A percentile compares a stretch with the other conserved stretches of the same genome.
phyloP scores from a whole-genome alignment of 2,329 filamentous ascomycete species.

The Trichophyton verrucosum region DNA sequence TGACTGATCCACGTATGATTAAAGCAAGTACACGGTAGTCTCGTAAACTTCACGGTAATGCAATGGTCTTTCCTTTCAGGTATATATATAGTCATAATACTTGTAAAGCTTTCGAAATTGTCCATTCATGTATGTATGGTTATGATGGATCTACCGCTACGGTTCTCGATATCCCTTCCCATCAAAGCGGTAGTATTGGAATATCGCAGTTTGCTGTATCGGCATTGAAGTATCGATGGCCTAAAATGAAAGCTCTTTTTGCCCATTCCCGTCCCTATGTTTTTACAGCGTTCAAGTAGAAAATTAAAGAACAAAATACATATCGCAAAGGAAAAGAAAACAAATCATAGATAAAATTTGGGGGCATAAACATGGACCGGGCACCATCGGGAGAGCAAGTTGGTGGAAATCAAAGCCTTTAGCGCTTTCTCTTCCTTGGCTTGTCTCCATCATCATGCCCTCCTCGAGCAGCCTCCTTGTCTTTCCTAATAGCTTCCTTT shows the following conservation, averaged over 20 bases:
- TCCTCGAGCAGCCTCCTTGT: constrained; percentile 37
- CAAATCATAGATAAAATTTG: no score
- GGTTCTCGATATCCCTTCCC: neutral
- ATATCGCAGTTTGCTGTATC: neutral
- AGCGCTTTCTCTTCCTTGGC: constrained; percentile 63
- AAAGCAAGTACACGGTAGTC: no score
- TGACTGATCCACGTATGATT: neutral
- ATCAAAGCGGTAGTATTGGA: neutral
- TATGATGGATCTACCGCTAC: neutral
- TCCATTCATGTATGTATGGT: no score
- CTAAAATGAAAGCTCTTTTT: neutral
- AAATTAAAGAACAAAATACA: neutral
- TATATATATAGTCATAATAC: no score
- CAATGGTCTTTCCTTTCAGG: no score
- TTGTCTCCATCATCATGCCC: constrained; percentile 43
- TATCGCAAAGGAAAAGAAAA: neutral
- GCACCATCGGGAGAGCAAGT: neutral
- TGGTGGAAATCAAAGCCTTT: neutral
- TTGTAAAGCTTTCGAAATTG: no score
- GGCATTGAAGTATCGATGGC: neutral
- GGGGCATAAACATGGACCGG: neutral
- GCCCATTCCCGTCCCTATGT: neutral
- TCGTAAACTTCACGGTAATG: no score
- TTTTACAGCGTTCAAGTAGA: neutral
- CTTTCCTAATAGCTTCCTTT: constrained; percentile 61